Evolutionary conservation across 73 alveolate species (phyloP).

Genomic region (Tetrahymena thermophila): DNA sequence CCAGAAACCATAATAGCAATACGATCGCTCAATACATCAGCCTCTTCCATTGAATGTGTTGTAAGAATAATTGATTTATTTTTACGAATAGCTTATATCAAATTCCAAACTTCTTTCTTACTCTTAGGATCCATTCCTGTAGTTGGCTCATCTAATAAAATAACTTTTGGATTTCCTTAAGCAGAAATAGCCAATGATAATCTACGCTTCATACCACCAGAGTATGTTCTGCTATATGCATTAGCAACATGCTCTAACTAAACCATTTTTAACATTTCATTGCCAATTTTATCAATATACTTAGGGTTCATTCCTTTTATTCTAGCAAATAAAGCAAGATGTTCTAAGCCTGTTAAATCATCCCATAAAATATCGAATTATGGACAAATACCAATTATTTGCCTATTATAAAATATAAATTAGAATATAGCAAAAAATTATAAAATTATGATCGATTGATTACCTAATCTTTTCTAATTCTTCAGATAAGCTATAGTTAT

Average conservation of each 20-base stretch:
- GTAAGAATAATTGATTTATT: constrained; percentile 88
- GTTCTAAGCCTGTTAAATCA: constrained; percentile 86
- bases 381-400: constrained; percentile 92
- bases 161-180: constrained; percentile 83
- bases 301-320: constrained; percentile 76
- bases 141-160: constrained; percentile 97
- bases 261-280: constrained; percentile 55
- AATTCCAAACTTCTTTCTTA: constrained; percentile 92
- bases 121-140: constrained; percentile 98
- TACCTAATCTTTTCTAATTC: not conserved
- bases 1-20: constrained; percentile 88
- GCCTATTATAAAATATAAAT: not conserved
- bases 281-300: not conserved
- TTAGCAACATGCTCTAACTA: constrained; percentile 54
- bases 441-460: no score
- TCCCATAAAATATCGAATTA: constrained; percentile 94
- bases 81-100: constrained; percentile 68
- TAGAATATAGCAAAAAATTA: no score
- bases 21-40: constrained; percentile 95
- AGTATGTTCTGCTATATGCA: constrained; percentile 55
- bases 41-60: constrained; percentile 98
- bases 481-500: not conserved
- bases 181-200: constrained; percentile 87
- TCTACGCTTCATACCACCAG: constrained; percentile 97
- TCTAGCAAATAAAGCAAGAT: constrained; percentile 82